Conservation (phyloP, 1,139 yeast species). For the Yamadazyma trypodendri region DNA sequence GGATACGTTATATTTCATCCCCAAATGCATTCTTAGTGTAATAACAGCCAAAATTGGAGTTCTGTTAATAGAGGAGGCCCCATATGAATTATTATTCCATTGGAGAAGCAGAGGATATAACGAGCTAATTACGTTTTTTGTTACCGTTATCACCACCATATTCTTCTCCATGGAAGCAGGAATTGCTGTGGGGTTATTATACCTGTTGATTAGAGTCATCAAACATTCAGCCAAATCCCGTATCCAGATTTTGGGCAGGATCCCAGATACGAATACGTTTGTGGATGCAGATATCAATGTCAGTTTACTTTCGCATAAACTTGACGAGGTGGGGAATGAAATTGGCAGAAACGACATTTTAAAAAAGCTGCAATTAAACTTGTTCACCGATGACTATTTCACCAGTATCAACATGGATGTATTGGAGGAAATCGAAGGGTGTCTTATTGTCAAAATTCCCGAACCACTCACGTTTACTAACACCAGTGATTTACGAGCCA, state of each 20-base stretch:
- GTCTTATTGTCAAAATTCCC: conserved; percentile 82
- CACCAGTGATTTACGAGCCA: conserved; percentile 73
- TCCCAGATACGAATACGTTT: conserved; percentile 74
- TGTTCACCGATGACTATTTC: conserved; percentile 37
- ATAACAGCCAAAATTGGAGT: conserved; percentile 80
- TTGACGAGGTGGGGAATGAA: conserved; percentile 1
- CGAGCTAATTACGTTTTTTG: conserved; percentile 70
- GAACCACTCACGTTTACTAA: conserved; percentile 94
- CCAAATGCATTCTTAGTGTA: conserved; percentile 78
- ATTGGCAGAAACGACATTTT: conserved; percentile 1
- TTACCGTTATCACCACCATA: conserved; percentile 71
- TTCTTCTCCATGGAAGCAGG: conserved; percentile 89
- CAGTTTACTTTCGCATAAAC: conserved; percentile 9
- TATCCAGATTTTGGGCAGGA: conserved; percentile 83
- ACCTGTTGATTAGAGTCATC: conserved; percentile 76
- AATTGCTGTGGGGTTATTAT: conserved; percentile 78
- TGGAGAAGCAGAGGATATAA: conserved; percentile 71
- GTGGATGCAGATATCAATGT: conserved; percentile 67
- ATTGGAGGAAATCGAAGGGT: conserved; percentile 78
- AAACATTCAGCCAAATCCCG: conserved; percentile 85
- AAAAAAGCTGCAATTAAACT: conserved; percentile 22
- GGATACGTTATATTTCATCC: conserved; percentile 68
- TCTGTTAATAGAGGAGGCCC: conserved; percentile 81
- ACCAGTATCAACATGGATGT: conserved; percentile 39
- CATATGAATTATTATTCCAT: conserved; percentile 74